These are phyloP conservation scores for Trypethelium eluteriae DNA, from an alignment of 495 filamentous ascomycete genomes.

Conservation along the genomic window DNA sequence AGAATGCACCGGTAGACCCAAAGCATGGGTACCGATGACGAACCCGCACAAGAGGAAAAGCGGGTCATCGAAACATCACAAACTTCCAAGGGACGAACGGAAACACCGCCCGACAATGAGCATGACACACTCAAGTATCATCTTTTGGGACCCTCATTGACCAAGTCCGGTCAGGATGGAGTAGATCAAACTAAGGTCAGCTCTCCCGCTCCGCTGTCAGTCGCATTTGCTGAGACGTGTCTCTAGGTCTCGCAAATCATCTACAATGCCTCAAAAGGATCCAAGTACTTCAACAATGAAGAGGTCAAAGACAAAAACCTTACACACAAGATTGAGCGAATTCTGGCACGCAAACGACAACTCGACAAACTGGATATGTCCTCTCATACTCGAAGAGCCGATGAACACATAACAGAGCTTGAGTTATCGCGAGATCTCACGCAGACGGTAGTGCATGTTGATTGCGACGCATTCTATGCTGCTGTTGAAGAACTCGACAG, in stretches of 20 bases:
- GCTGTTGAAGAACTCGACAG: slow-evolving; percentile 88
- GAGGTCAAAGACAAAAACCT: slow-evolving; percentile 72
- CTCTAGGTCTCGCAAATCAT: slow-evolving; percentile 81
- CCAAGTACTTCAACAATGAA: slow-evolving; percentile 93
- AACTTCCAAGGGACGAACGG: not conserved
- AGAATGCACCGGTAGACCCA: not conserved
- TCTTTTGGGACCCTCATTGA: slow-evolving; percentile 85
- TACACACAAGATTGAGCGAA: slow-evolving; percentile 78
- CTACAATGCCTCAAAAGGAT: slow-evolving; percentile 92
- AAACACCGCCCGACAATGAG: slow-evolving; percentile 21
- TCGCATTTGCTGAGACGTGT: not conserved
- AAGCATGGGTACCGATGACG: slow-evolving; percentile 6
- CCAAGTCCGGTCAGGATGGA: slow-evolving; percentile 85
- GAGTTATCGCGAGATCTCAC: slow-evolving; percentile 73
- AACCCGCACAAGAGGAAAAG: slow-evolving; percentile 3
- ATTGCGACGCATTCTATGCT: slow-evolving; percentile 98
- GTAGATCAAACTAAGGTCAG: slow-evolving; percentile 84
- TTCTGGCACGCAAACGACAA: slow-evolving; percentile 65
- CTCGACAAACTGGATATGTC: slow-evolving; percentile 70
- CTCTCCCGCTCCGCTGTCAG: not conserved
- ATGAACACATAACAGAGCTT: slow-evolving; percentile 72
- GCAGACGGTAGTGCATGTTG: slow-evolving; percentile 81
- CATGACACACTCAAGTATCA: slow-evolving; percentile 56
- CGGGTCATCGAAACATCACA: not conserved
- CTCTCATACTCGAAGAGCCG: slow-evolving; percentile 62